Conservation (phyloP, 352 stramenopile species). For the Phytophthora lateralis region DNA sequence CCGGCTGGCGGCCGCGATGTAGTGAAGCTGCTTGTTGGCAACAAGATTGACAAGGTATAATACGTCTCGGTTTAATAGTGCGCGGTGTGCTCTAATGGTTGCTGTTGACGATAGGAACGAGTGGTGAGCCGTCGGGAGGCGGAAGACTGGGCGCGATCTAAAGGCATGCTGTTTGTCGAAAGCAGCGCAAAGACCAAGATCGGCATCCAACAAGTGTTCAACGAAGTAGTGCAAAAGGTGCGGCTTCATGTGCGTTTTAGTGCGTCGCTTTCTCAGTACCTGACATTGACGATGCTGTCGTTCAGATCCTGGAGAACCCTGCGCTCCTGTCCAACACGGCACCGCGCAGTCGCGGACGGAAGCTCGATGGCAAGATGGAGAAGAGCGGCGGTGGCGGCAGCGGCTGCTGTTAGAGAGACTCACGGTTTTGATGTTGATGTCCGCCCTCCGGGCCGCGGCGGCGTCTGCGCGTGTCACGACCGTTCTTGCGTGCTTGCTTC, state of each 20-base stretch:
- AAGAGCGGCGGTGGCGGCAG: conserved; percentile 60
- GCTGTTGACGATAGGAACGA: conserved; percentile 73
- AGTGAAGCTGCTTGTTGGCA: conserved; percentile 98
- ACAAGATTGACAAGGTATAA: conserved; percentile 94
- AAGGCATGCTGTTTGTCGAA: conserved; percentile 98
- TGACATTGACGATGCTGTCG: conserved; percentile 12
- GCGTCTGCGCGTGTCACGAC: conserved; percentile 2
- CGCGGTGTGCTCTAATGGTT: conserved; percentile 3
- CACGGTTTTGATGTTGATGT: conserved; percentile 36
- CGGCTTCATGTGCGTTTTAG: not conserved
- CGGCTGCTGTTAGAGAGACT: conserved; percentile 54
- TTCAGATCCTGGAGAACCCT: conserved; percentile 91
- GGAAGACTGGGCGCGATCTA: conserved; percentile 95
- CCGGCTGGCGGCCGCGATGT: conserved; percentile 94
- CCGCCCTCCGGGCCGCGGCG: conserved; percentile 1
- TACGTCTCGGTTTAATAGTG: not conserved
- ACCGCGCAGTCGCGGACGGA: conserved; percentile 64
- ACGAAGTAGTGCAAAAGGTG: conserved; percentile 98
- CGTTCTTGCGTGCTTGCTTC: conserved; percentile 23
- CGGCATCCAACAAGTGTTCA: conserved; percentile 96
- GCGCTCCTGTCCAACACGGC: conserved; percentile 88
- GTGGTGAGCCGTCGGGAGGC: conserved; percentile 93
- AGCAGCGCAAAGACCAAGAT: conserved; percentile 96
- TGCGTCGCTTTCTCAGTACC: not conserved
- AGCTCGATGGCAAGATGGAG: conserved; percentile 63